phyloP scores from a whole-genome alignment of 2,329 filamentous ascomycete genomes.

The Pestalotiopsis sp. region DNA sequence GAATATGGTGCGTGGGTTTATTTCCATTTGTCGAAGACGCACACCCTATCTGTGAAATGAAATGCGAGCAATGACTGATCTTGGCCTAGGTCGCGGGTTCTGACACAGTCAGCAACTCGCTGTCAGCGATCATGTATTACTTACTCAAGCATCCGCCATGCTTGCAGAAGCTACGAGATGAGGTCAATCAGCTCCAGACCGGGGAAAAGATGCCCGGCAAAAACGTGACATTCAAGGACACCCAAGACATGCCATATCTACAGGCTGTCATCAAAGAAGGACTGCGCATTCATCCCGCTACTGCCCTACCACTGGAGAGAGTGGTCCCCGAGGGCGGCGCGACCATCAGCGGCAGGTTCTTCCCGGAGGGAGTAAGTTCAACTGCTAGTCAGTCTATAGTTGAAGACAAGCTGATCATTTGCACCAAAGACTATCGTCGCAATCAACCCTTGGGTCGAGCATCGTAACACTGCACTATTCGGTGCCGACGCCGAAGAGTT shows the following conservation, averaged over 20 bases:
- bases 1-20: conserved; percentile 25
- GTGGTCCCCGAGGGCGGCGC: conserved; percentile 28
- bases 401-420: too few species aligned
- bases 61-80: conserved; percentile 47
- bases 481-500: conserved; percentile 36
- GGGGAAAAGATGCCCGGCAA: conserved; percentile 14
- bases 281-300: conserved; percentile 33
- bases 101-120: conserved; percentile 38
- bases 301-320: conserved; percentile 27
- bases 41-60: conserved; percentile 40
- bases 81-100: conserved; percentile 30
- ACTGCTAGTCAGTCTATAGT: not conserved
- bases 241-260: conserved; percentile 45
- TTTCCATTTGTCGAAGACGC: not conserved
- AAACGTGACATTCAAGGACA: conserved; percentile 26
- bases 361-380: conserved; percentile 26
- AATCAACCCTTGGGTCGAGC: conserved; percentile 39
- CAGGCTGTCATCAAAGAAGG: conserved; percentile 58
- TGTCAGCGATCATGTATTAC: conserved; percentile 30
- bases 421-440: conserved; percentile 32
- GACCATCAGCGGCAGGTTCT: conserved; percentile 26
- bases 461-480: conserved; percentile 34
- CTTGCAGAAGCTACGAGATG: conserved; percentile 17
- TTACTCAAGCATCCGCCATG: conserved; percentile 22
- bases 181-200: conserved; percentile 23